These are phyloP conservation scores for Peronospora tabacina DNA, from an alignment of 352 stramenopile species.

Conservation along the genomic window DNA sequence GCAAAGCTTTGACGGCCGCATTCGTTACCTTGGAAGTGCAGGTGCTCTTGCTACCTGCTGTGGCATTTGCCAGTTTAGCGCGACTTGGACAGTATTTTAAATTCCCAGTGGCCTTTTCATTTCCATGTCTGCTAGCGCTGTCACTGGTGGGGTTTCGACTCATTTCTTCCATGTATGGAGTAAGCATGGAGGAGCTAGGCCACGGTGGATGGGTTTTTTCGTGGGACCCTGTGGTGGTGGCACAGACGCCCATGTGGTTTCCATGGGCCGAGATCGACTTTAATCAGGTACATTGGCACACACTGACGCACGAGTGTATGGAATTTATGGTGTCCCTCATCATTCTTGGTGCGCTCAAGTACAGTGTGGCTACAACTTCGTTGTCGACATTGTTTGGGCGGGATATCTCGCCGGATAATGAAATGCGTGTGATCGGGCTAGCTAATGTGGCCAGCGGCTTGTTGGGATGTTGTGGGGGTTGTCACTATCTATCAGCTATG, in stretches of 20 bases:
- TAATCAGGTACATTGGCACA: slow-evolving; percentile 47
- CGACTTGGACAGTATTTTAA: slow-evolving; percentile 52
- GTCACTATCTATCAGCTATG: slow-evolving; percentile 78
- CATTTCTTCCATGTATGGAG: slow-evolving; percentile 21
- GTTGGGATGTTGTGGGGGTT: slow-evolving; percentile 64
- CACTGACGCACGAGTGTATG: slow-evolving; percentile 49
- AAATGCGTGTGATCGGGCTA: slow-evolving; percentile 74
- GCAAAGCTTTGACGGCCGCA: slow-evolving; percentile 36
- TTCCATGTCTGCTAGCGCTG: slow-evolving; percentile 52
- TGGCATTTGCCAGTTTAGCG: slow-evolving; percentile 51
- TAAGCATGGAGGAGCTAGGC: slow-evolving; percentile 31
- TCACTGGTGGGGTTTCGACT: slow-evolving; percentile 61
- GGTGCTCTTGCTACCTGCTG: slow-evolving; percentile 42
- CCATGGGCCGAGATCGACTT: slow-evolving; percentile 68
- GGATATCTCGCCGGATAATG: slow-evolving; percentile 69
- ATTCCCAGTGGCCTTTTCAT: slow-evolving; percentile 60
- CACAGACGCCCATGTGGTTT: slow-evolving; percentile 70
- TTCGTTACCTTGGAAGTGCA: slow-evolving; percentile 60
- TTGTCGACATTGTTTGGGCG: slow-evolving; percentile 72
- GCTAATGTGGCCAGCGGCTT: slow-evolving; percentile 61
- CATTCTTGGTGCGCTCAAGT: slow-evolving; percentile 72
- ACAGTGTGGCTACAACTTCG: slow-evolving; percentile 71
- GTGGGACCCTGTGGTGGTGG: slow-evolving; percentile 53
- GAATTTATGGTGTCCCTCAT: slow-evolving; percentile 59
- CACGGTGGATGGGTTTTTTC: slow-evolving; percentile 54